Conservation (phyloP, 495 filamentous ascomycete species). For the Lophiotrema nucula region DNA sequence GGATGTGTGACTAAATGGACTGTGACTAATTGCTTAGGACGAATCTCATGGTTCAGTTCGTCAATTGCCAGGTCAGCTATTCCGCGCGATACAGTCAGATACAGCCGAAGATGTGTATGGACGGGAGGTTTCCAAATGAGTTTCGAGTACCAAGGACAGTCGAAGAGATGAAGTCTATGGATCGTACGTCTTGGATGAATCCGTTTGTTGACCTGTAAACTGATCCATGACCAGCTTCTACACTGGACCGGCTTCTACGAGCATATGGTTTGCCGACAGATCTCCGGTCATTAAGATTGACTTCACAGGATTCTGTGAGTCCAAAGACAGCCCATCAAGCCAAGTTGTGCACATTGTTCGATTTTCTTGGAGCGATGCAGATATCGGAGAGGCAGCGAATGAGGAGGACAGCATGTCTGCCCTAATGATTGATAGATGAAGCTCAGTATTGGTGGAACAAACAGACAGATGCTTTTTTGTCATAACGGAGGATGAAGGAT, state of each 20-base stretch:
- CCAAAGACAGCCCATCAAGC: conserved; percentile 20
- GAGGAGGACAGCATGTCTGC: conserved; percentile 11
- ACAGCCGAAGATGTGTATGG: conserved; percentile 42
- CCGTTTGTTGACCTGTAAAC: too few species aligned
- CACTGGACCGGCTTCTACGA: conserved; percentile 40
- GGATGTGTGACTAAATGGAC: not conserved
- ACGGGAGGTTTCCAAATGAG: conserved; percentile 38
- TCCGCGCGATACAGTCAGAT: conserved; percentile 34
- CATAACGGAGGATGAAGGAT: too few species aligned
- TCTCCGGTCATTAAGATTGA: conserved; percentile 27
- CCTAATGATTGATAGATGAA: too few species aligned
- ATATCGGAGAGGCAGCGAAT: conserved; percentile 21
- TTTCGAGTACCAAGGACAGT: conserved; percentile 37
- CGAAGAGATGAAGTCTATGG: conserved; percentile 36
- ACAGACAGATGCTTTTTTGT: too few species aligned
- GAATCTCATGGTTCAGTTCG: conserved; percentile 40
- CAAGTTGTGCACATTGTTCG: conserved; percentile 34
- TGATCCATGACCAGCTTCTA: conserved; percentile 19
- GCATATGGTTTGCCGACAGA: conserved; percentile 38
- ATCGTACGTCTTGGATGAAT: conserved; percentile 33
- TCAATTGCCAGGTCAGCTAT: conserved; percentile 34
- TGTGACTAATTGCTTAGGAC: conserved; percentile 26
- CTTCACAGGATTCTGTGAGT: conserved; percentile 16
- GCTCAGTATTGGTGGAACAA: too few species aligned
- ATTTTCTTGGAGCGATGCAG: conserved; percentile 32